phyloP scores from a whole-genome alignment of 2,329 filamentous ascomycete genomes.

The Pseudogymnoascus sp. region DNA sequence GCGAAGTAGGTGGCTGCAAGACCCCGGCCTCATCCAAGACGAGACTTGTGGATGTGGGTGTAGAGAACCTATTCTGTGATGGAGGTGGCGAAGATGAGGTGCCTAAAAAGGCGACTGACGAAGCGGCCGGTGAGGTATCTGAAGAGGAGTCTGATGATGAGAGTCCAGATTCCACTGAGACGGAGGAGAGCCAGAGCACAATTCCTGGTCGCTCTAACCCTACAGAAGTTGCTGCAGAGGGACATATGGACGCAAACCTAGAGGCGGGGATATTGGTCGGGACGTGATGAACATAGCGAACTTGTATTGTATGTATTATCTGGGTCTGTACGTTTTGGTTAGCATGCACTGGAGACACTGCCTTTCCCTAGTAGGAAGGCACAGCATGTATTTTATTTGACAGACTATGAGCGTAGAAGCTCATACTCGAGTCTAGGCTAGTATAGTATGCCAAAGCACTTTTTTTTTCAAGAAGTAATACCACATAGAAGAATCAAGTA shows the following conservation, averaged over 20 bases:
- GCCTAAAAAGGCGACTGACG: constrained; percentile 13
- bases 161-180: background rate
- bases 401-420: background rate
- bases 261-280: background rate
- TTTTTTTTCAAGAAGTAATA: background rate
- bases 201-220: background rate
- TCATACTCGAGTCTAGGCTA: background rate
- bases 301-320: constrained; percentile 5
- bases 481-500: background rate
- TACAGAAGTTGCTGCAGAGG: background rate
- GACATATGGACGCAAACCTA: background rate
- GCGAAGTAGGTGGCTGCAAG: constrained; percentile 59
- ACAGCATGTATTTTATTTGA: constrained; percentile 4
- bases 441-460: background rate
- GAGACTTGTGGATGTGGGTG: background rate
- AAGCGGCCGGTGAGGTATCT: constrained; percentile 9
- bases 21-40: constrained; percentile 11
- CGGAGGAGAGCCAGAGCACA: background rate
- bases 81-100: constrained; percentile 14
- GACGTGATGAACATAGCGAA: background rate
- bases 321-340: background rate
- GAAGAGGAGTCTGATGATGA: background rate
- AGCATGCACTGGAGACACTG: background rate
- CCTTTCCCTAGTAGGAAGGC: background rate
- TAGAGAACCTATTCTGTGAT: constrained; percentile 1